Base-by-base conservation (phyloP, 768 basidiomycete species). In the Russula vinacea region DNA sequence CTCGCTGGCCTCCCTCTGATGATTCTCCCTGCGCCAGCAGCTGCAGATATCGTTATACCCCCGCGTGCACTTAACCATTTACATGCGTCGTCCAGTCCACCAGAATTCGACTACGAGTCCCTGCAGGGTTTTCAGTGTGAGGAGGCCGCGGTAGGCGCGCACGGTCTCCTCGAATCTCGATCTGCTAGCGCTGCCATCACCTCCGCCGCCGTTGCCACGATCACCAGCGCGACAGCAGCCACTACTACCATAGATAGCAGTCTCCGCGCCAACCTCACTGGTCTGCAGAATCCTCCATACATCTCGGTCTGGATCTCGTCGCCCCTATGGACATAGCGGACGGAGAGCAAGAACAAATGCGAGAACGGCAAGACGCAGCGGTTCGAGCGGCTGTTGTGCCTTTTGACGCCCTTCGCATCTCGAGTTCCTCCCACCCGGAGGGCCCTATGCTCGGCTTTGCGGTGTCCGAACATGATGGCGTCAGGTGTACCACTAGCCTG, bases 111-210 rank as follows among this genome's bases (percentile, higher is more conserved):
- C 9, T 24, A 26, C 7, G 33, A 16, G 1, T 19, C 37, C 49
- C 32, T 29, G 55, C 59, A 56, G 59, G 64, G 16, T 65, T 65
- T 65, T 65, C 24, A 42, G 17, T 3, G 50, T 61, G 59, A 60
- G 64, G 64, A 33, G 54, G 32, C 59, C 59, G 64, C 42, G 33
- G 16, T 35, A 29, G 54, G 59, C 59, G 64, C 55, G 47, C 59
- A 52, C 64, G 59, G 55, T 56, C 49, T 65, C 64, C 59, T 65
- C 64, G 55, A 49, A 56, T 49, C 19, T n/a, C 54, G 53, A 35
- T 35, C 32, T 47, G 5, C 51, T 56, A 16, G 17, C 29, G 42
- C 44, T 47, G 37, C 58, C 52, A 47, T 22, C 9, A 0, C 39
- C 24, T 9, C 40, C 14, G 33, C 50, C 33, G 10, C 51, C 35